phyloP scores from a whole-genome alignment of 176 grass and related monocot genomes.

The Stipa capillata region DNA sequence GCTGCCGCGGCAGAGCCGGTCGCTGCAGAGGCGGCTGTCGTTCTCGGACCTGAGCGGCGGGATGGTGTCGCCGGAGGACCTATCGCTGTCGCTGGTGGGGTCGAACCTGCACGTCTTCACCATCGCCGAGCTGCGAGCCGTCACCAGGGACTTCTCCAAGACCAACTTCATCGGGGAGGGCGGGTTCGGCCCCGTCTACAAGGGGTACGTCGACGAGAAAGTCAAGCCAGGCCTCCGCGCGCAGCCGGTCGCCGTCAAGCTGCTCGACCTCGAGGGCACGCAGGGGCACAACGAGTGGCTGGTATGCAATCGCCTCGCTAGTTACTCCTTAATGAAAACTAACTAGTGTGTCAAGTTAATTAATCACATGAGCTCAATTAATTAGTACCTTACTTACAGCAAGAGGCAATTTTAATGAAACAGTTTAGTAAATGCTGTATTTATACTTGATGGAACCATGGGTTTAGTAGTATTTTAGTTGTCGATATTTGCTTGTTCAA shows the following conservation, averaged over 20 bases:
- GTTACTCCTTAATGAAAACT: background rate
- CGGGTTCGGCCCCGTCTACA: slow-evolving; percentile 81
- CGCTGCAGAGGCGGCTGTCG: slow-evolving; percentile 49
- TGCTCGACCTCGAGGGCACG: slow-evolving; percentile 68
- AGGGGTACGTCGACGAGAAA: slow-evolving; percentile 83
- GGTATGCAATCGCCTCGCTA: slow-evolving; percentile 38
- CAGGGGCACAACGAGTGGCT: slow-evolving; percentile 93
- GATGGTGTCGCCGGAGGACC: slow-evolving; percentile 77
- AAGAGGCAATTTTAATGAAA: no score
- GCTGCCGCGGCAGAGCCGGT: slow-evolving; percentile 1
- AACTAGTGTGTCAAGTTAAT: background rate
- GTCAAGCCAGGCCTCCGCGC: slow-evolving; percentile 51
- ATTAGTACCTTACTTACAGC: no score
- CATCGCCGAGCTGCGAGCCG: slow-evolving; percentile 58
- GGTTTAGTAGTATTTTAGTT: background rate
- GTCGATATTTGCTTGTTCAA: background rate
- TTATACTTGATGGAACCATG: no score
- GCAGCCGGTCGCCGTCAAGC: slow-evolving; percentile 75
- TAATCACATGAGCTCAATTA: no score
- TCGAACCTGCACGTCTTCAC: slow-evolving; percentile 74
- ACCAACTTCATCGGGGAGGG: slow-evolving; percentile 88
- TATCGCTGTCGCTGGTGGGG: slow-evolving; percentile 73
- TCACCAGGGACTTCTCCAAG: slow-evolving; percentile 64
- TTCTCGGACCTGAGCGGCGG: slow-evolving; percentile 72
- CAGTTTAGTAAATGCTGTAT: no score